These are phyloP conservation scores for Penicillium brasilianum DNA, from an alignment of 2,329 filamentous ascomycete species.

Conservation along the genomic window DNA sequence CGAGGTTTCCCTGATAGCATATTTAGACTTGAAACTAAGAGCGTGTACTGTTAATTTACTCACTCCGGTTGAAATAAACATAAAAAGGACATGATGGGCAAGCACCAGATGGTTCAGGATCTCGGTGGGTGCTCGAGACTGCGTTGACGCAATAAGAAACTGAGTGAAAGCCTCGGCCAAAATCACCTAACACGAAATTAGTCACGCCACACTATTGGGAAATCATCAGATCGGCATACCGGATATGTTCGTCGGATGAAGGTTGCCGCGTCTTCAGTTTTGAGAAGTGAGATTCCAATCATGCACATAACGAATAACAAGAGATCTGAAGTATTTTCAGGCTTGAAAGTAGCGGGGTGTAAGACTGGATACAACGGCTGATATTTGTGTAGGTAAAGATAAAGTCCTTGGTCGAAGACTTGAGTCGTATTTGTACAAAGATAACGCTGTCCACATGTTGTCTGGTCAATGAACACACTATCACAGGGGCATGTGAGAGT, in stretches of 20 bases:
- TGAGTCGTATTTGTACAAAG: not conserved
- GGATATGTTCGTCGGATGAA: not conserved
- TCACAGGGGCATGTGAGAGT: not conserved
- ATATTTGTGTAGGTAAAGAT: not conserved
- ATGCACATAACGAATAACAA: not conserved
- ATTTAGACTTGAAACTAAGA: not conserved
- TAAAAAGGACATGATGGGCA: not conserved
- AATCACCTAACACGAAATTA: not conserved
- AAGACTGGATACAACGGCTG: not conserved
- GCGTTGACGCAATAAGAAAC: not conserved
- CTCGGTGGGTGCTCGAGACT: not conserved
- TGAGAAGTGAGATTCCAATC: not conserved
- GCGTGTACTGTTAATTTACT: not conserved
- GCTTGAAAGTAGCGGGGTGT: not conserved
- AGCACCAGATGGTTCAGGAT: not conserved
- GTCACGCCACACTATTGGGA: not conserved
- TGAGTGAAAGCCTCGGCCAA: not conserved
- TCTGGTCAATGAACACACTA: not conserved
- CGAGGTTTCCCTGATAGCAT: not conserved
- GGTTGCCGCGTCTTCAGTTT: not conserved
- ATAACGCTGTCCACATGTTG: not conserved
- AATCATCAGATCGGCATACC: not conserved
- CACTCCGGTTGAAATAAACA: not conserved
- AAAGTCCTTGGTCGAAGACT: not conserved
- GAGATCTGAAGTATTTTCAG: not conserved